Percentiles rank a stretch among this genome's conserved stretches.
Evolutionary conservation across 305 asterid genomes (phyloP).

Genomic region (Ilex paraguariensis): DNA sequence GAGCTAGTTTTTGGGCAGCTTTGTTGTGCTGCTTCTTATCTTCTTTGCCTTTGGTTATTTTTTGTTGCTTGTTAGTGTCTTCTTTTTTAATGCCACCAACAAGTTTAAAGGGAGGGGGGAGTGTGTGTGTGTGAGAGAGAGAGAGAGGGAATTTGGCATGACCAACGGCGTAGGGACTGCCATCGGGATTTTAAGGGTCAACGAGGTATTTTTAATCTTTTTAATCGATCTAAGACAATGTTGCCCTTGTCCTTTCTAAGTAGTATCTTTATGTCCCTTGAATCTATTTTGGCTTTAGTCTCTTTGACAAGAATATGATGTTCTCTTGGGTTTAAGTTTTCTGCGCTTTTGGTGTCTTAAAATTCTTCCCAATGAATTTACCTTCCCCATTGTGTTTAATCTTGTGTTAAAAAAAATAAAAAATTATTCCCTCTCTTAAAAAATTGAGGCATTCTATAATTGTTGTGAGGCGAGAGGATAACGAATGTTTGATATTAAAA

Average conservation of each 20-base stretch:
- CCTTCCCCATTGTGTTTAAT: no score
- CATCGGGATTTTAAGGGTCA: conserved; percentile 51
- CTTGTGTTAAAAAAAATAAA: no score
- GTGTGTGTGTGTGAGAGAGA: neutral
- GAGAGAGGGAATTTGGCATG: conserved; percentile 43
- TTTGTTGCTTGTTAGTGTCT: conserved; percentile 24
- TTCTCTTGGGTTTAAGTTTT: no score
- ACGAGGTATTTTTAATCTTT: conserved; percentile 12
- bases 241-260: conserved; percentile 31
- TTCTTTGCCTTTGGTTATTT: conserved; percentile 6
- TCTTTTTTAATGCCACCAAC: conserved; percentile 43
- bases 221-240: conserved; percentile 17
- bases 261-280: conserved; percentile 16
- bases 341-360: no score
- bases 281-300: conserved; percentile 6
- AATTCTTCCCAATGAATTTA: no score
- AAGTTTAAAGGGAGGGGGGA: neutral
- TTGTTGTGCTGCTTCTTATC: neutral
- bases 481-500: no score
- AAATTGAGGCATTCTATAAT: no score
- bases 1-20: neutral
- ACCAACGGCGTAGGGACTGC: conserved; percentile 64
- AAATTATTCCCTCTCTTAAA: no score
- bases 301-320: no score
- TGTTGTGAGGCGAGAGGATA: no score